phyloP scores from a whole-genome alignment of 768 basidiomycete genomes.

The Tricholoma saponaceum region DNA sequence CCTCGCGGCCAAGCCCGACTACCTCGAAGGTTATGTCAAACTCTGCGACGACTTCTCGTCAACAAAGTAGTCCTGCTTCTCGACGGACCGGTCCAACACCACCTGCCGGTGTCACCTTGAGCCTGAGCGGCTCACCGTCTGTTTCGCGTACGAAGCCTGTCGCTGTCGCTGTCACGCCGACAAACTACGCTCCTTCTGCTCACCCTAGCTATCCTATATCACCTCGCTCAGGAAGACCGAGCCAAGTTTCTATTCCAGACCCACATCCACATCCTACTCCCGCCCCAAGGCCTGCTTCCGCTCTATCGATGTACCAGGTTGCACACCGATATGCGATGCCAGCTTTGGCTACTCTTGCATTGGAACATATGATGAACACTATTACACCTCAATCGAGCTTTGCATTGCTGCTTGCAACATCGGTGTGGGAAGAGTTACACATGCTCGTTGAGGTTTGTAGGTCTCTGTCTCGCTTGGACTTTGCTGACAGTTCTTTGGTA shows the following conservation, averaged over 20 bases:
- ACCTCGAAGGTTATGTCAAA: constrained; percentile 1
- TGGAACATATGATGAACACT: constrained; percentile 70
- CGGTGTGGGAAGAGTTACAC: constrained; percentile 62
- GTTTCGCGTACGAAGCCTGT: constrained; percentile 36
- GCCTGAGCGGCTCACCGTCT: constrained; percentile 19
- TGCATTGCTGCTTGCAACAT: constrained; percentile 63
- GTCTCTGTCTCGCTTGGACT: constrained; percentile 5
- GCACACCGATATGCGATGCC: constrained; percentile 74
- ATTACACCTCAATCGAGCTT: constrained; percentile 66
- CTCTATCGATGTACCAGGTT: constrained; percentile 70
- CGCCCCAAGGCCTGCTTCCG: constrained; percentile 61
- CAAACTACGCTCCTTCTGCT: constrained; percentile 27
- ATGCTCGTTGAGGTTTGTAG: constrained; percentile 51
- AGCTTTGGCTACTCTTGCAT: constrained; percentile 57
- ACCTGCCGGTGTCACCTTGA: constrained; percentile 17
- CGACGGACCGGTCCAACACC: constrained; percentile 20
- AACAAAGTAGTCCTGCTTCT: constrained; percentile 16
- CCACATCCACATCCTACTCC: constrained; percentile 71
- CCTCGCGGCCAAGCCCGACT: constrained; percentile 3
- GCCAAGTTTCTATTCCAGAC: constrained; percentile 40
- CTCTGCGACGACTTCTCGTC: constrained; percentile 1
- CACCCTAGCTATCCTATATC: constrained; percentile 42
- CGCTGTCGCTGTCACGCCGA: constrained; percentile 33
- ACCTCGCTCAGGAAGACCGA: constrained; percentile 38
- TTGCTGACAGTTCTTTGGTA: constrained; percentile 9